phyloP scores from a whole-genome alignment of 2,329 filamentous ascomycete genomes.

The Tolypocladium cylindrosporum region DNA sequence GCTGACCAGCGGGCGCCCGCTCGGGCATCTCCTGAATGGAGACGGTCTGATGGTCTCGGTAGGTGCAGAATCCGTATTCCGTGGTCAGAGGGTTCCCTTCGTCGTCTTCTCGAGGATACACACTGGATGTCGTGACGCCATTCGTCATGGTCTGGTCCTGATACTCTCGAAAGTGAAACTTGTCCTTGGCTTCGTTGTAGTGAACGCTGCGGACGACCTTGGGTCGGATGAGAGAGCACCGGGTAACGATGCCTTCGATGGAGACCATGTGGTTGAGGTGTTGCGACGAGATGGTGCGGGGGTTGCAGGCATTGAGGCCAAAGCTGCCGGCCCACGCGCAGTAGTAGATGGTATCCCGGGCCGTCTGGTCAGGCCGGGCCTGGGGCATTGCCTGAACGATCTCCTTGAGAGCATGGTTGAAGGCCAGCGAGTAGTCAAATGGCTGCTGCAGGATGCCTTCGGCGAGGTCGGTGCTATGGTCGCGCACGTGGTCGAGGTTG shows the following conservation, averaged over 20 bases:
- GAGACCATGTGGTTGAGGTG: constrained; percentile 97
- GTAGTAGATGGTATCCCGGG: constrained; percentile 79
- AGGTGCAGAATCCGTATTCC: constrained; percentile 92
- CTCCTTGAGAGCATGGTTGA: constrained; percentile 82
- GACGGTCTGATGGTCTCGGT: constrained; percentile 93
- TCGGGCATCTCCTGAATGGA: constrained; percentile 99
- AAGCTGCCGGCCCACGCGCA: constrained; percentile 97
- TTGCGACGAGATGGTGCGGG: constrained; percentile 77
- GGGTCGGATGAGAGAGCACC: constrained; percentile 87
- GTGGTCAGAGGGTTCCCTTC: constrained; percentile 87
- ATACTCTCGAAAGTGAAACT: constrained; percentile 85
- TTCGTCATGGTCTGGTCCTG: constrained; percentile 96
- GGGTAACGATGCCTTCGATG: constrained; percentile 92
- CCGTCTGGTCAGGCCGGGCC: constrained; percentile 64
- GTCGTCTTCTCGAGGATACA: constrained; percentile 90
- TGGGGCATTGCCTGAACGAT: constrained; percentile 73
- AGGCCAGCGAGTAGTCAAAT: constrained; percentile 81
- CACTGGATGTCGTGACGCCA: constrained; percentile 77
- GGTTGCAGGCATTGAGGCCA: constrained; percentile 89
- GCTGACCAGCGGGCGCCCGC: constrained; percentile 84
- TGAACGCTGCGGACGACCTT: constrained; percentile 99
- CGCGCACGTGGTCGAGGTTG: constrained; percentile 82
- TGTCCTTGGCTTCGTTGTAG: constrained; percentile 78
- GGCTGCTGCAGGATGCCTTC: constrained; percentile 69
- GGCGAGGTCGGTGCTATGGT: constrained; percentile 76